Percentiles rank a stretch among this genome's conserved stretches.
Conservation (phyloP, 2,329 filamentous ascomycete genomes). For the Colletotrichum magnum region DNA sequence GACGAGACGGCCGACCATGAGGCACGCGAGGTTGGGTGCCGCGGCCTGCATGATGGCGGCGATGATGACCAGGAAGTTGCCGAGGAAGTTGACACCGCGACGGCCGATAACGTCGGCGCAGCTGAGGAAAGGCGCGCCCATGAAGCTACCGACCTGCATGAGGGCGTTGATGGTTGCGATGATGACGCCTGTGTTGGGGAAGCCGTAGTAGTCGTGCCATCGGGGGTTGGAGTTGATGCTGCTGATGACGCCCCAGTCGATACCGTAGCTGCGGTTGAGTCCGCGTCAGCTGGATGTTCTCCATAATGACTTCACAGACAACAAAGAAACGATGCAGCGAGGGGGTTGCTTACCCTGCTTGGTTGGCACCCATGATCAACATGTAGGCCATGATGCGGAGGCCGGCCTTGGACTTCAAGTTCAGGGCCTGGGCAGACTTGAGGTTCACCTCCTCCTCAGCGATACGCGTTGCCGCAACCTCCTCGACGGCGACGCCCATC, state of each 20-base stretch:
- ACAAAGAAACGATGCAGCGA: not conserved
- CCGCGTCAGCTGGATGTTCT: too few species aligned
- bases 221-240: slow-evolving; percentile 58
- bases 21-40: slow-evolving; percentile 54
- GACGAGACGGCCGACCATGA: slow-evolving; percentile 67
- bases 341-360: slow-evolving; percentile 50
- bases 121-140: slow-evolving; percentile 63
- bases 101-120: slow-evolving; percentile 66
- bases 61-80: slow-evolving; percentile 60
- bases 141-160: slow-evolving; percentile 62
- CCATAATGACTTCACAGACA: too few species aligned
- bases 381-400: slow-evolving; percentile 58
- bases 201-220: slow-evolving; percentile 61
- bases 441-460: slow-evolving; percentile 61
- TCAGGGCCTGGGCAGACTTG: slow-evolving; percentile 57
- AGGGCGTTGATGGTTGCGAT: slow-evolving; percentile 61
- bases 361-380: slow-evolving; percentile 61
- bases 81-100: slow-evolving; percentile 62
- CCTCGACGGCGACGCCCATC: slow-evolving; percentile 55
- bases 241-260: slow-evolving; percentile 64
- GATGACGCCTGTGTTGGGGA: slow-evolving; percentile 55
- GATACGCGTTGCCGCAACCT: slow-evolving; percentile 59
- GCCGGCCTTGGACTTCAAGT: slow-evolving; percentile 56
- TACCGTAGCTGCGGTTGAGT: slow-evolving; percentile 50
- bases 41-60: slow-evolving; percentile 58